Conservation (phyloP, 768 basidiomycete genomes). For the Russula brevipes region DNA sequence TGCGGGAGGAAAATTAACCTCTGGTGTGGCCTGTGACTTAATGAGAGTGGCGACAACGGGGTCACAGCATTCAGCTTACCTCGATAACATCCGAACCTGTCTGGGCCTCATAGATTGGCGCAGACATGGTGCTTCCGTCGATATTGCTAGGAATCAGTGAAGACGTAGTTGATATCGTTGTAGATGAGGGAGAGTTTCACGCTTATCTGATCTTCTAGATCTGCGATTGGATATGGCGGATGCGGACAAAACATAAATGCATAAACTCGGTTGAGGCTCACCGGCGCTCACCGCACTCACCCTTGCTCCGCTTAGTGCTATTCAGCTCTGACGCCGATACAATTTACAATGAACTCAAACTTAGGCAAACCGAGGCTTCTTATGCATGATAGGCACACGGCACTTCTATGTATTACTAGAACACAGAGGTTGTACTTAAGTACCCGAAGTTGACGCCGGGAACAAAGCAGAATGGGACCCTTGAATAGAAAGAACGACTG, state of each 20-base stretch:
- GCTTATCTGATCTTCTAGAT: no score
- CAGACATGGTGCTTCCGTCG: not conserved
- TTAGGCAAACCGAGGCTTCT: no score
- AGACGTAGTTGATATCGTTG: not conserved
- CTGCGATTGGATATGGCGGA: no score
- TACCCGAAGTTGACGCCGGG: not conserved
- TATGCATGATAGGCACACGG: no score
- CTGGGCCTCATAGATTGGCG: not conserved
- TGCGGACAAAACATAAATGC: no score
- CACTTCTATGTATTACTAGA: no score
- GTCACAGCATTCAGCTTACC: not conserved
- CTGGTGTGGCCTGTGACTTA: not conserved
- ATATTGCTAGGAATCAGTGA: not conserved
- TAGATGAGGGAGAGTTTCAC: no score
- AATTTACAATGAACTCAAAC: no score
- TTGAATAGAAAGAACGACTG: not conserved
- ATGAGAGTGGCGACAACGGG: not conserved
- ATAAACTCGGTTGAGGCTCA: no score
- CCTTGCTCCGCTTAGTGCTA: no score
- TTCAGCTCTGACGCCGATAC: no score
- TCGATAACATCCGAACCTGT: not conserved
- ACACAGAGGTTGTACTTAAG: not conserved
- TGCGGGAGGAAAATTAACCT: slow-evolving; percentile 38
- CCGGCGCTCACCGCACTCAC: no score
- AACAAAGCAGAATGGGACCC: not conserved